phyloP scores from a whole-genome alignment of 305 asterid species.

The Fraxinus platypoda region DNA sequence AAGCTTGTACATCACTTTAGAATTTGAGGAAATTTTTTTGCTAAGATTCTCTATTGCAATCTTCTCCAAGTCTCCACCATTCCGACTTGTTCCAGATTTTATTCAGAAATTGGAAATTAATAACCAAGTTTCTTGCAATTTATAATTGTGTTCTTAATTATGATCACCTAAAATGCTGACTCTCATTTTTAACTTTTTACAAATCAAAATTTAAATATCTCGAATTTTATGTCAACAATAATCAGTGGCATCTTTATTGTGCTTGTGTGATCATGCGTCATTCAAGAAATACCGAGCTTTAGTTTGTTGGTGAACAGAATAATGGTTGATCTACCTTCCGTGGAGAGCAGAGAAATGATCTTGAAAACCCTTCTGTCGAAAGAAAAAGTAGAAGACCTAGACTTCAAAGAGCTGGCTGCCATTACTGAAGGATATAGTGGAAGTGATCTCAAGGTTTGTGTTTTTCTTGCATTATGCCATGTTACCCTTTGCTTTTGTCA shows the following conservation, averaged over 20 bases:
- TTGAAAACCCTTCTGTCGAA: conserved; percentile 76
- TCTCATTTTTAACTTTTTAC: not conserved
- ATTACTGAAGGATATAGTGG: conserved; percentile 96
- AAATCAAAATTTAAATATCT: not conserved
- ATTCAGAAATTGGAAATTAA: not conserved
- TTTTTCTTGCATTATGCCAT: not conserved
- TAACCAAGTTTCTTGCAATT: not conserved
- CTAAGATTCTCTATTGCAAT: not conserved
- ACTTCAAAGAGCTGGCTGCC: conserved; percentile 75
- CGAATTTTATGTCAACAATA: not conserved
- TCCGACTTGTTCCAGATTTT: not conserved
- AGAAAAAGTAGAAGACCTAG: conserved; percentile 73
- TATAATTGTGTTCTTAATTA: not conserved
- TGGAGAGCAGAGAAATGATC: conserved; percentile 81
- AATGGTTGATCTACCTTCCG: conserved; percentile 88
- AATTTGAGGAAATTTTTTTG: not conserved
- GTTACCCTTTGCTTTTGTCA: not conserved
- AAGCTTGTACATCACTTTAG: not conserved
- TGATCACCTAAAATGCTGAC: not conserved
- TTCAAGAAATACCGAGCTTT: conserved; percentile 22
- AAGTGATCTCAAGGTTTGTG: conserved; percentile 92
- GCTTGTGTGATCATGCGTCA: not conserved
- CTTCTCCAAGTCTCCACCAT: not conserved
- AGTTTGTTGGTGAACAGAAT: conserved; percentile 51
- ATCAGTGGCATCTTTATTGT: not conserved